These are phyloP conservation scores for Sedum album DNA, from an alignment of 164 flowering plant genomes.

Conservation along the genomic window DNA sequence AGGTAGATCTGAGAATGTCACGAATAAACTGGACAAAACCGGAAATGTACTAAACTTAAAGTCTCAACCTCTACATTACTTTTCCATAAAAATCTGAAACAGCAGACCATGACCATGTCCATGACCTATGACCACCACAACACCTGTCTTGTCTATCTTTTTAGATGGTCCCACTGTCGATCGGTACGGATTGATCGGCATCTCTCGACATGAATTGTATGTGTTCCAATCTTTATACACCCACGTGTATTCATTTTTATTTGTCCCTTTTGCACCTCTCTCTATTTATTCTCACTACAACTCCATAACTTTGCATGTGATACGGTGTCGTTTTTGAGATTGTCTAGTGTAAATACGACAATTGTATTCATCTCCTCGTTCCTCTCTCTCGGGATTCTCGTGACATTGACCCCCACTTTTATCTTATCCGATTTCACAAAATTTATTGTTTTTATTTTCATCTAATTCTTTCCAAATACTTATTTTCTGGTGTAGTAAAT, in stretches of 20 bases:
- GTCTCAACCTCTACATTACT: no score
- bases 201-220: not conserved
- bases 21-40: not conserved
- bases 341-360: not conserved
- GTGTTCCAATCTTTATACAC: not conserved
- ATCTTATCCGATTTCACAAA: no score
- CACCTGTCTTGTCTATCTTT: not conserved
- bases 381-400: slow-evolving; percentile 5
- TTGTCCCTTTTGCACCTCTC: not conserved
- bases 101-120: not conserved
- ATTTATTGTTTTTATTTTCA: no score
- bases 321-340: not conserved
- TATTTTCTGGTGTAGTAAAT: no score
- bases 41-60: not conserved
- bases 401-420: not conserved
- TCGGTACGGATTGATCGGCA: not conserved
- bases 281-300: not conserved
- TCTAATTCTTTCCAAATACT: no score
- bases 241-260: not conserved
- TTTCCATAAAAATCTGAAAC: not conserved
- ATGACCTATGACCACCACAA: not conserved
- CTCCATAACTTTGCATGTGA: not conserved
- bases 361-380: not conserved
- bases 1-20: slow-evolving; percentile 1
- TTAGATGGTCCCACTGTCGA: not conserved